Evolutionary conservation across 2,329 filamentous ascomycete genomes (phyloP), one percentile per base, ranked within the genome.

Genomic region (Fusarium begoniae): DNA sequence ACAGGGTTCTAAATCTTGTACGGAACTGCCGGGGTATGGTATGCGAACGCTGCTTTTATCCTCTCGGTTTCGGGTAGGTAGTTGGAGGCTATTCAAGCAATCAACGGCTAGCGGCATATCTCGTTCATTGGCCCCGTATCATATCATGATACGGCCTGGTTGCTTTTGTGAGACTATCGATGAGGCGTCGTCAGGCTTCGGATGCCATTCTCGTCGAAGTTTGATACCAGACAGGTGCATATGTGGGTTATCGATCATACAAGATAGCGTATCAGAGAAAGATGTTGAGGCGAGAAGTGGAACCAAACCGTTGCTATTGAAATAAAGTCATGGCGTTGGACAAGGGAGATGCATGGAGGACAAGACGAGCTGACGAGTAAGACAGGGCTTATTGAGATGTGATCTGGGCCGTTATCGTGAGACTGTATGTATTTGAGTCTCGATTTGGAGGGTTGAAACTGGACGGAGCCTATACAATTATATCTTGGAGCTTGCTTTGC

Each of bases 211-310:
- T 37, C 38, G 17, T 47, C 37, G 26, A 59, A 47, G 20, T 58
- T 62, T 41, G 45, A 70, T 59, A 60, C 10, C 26, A 58, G 45
- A 55, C 26, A 37, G 26, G 35, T 48, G n/a, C 40, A 30, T 26
- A 17, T 32, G 12, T 41, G 55, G 22, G 43, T 43, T 24, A 43
- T 30, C 24, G 55, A 43, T 30, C 24, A 43, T 44, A 24, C 11
- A 17, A 14, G 18, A 43, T 14, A 43, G 44, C 9, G 57, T 47
- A 50, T 53, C 24, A 41, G 26, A 38, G 28, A 37, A 32, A 24
- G 41, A 50, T 56, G 37, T 58, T 63, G 66, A 74, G 70, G 60
- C 65, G 70, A 43, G 43, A 56, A 64, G 66, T 69, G 66, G 66
- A 40, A 69, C 66, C 43, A 35, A 30, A 18, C 32, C 40, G 20